Percentiles rank a stretch among this genome's conserved stretches.
Evolutionary conservation across 257 asterid species (phyloP).

Genomic region (Solanum lycopersicoides): DNA sequence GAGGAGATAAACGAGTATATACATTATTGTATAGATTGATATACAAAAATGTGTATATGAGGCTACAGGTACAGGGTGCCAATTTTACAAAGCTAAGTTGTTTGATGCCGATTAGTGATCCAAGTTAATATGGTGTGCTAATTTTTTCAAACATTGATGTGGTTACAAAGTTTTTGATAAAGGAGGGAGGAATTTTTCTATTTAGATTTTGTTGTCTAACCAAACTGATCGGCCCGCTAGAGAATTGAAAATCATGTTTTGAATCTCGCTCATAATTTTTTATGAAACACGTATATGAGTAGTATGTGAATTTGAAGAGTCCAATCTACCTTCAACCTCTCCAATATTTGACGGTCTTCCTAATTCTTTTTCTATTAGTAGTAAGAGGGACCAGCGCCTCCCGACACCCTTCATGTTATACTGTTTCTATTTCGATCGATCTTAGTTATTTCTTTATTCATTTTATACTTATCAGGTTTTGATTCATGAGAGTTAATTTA

Average conservation of each 20-base stretch:
- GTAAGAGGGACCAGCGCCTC: neutral
- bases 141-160: neutral
- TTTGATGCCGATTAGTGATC: too few species aligned
- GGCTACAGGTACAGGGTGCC: neutral
- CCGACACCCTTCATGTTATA: neutral
- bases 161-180: neutral
- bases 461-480: neutral
- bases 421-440: neutral
- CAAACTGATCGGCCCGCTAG: neutral
- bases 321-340: neutral
- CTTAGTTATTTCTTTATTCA: neutral
- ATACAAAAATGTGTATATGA: neutral
- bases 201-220: neutral
- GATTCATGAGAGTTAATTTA: neutral
- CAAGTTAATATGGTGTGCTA: neutral
- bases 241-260: neutral
- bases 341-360: neutral
- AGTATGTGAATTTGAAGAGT: neutral
- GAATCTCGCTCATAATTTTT: neutral
- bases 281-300: neutral
- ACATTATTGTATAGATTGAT: neutral
- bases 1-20: neutral
- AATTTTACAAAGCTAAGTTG: too few species aligned
- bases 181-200: neutral
- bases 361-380: neutral